These are phyloP conservation scores for Albifimbria verrucaria DNA, from an alignment of 2,329 filamentous ascomycete species.

Conservation along the genomic window DNA sequence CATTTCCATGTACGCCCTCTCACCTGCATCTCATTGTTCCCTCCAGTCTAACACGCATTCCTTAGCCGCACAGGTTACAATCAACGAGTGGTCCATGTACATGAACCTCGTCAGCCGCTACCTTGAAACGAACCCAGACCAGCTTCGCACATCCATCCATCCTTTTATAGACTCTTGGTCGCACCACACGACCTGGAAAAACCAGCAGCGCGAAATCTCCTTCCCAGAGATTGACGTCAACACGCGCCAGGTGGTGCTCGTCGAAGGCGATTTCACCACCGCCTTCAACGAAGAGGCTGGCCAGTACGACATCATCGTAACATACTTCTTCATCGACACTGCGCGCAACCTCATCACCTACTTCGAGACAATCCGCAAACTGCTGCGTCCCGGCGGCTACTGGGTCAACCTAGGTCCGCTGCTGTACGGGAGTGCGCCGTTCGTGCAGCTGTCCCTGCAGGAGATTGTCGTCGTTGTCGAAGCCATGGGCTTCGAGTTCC, in stretches of 20 bases:
- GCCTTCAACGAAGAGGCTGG: slow-evolving; percentile 24
- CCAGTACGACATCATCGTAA: slow-evolving; percentile 47
- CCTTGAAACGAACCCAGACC: slow-evolving; percentile 30
- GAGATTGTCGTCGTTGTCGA: slow-evolving; percentile 48
- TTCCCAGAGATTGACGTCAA: slow-evolving; percentile 41
- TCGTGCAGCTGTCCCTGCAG: slow-evolving; percentile 52
- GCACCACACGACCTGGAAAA: slow-evolving; percentile 45
- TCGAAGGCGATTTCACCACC: slow-evolving; percentile 56
- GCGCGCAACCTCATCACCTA: slow-evolving; percentile 54
- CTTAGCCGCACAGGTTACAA: slow-evolving; percentile 46
- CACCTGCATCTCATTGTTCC: neutral
- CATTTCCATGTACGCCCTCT: neutral
- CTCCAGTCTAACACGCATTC: neutral
- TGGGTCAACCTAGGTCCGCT: slow-evolving; percentile 58
- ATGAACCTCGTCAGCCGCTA: slow-evolving; percentile 54
- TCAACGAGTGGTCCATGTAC: slow-evolving; percentile 57
- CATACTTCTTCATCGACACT: slow-evolving; percentile 60
- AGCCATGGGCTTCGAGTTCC: slow-evolving; percentile 48
- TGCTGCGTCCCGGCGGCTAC: slow-evolving; percentile 44
- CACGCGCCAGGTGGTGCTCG: slow-evolving; percentile 36
- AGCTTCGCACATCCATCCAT: slow-evolving; percentile 31
- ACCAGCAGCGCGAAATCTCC: slow-evolving; percentile 42
- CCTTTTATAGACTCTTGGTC: slow-evolving; percentile 57
- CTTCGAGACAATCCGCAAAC: slow-evolving; percentile 47
- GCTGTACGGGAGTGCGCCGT: slow-evolving; percentile 51